Percentiles rank a stretch among this genome's conserved stretches.
phyloP scores from a whole-genome alignment of 2,329 filamentous ascomycete species.

The Paecilomyces fulvus region DNA sequence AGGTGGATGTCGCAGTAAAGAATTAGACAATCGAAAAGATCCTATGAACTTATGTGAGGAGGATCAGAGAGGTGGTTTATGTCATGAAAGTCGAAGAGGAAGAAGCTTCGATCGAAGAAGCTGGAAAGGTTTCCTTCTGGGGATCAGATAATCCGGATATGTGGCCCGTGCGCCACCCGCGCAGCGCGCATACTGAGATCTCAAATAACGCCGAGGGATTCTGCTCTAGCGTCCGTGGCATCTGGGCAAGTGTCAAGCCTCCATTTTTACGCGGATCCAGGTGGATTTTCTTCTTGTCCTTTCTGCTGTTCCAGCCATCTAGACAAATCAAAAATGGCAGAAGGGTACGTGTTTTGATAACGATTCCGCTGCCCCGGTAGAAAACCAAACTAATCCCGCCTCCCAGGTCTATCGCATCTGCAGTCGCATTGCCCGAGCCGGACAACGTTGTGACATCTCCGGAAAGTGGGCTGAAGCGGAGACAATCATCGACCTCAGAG shows the following conservation, averaged over 20 bases:
- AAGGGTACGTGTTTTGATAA: constrained; percentile 13
- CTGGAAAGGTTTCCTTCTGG: constrained; percentile 1
- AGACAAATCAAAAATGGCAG: constrained; percentile 10
- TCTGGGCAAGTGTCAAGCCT: not conserved
- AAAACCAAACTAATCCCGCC: not conserved
- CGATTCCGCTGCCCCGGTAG: not conserved
- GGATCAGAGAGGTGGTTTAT: not conserved
- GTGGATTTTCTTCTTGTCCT: not conserved
- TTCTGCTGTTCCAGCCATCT: not conserved
- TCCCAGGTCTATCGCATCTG: constrained; percentile 42
- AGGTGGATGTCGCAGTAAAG: not conserved
- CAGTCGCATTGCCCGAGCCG: constrained; percentile 45
- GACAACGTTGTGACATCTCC: constrained; percentile 20
- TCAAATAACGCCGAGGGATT: not conserved
- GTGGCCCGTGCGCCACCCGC: constrained; percentile 1
- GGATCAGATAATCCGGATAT: not conserved
- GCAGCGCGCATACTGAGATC: not conserved
- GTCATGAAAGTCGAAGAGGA: not conserved
- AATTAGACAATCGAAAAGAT: not conserved
- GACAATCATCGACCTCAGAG: constrained; percentile 46
- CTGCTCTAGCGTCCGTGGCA: not conserved
- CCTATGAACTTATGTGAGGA: not conserved
- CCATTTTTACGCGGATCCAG: not conserved
- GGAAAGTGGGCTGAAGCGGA: constrained; percentile 38
- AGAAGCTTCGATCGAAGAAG: not conserved